Percentiles rank a stretch among this genome's conserved stretches.
Conservation (phyloP, 129 eudicot species). For the Saposhnikovia divaricata region DNA sequence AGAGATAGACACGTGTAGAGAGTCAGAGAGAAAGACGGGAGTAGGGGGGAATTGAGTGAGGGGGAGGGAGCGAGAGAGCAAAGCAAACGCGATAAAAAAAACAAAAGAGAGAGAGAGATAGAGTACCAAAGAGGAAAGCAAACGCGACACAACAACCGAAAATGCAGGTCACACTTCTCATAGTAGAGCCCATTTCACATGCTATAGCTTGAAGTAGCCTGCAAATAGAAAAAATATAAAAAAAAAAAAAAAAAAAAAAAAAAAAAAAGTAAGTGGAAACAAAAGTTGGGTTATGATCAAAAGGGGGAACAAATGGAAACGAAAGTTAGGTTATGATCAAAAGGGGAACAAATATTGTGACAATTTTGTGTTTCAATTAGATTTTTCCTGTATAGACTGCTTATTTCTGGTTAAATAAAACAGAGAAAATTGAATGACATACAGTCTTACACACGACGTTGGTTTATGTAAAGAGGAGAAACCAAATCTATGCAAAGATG, state of each 20-base stretch:
- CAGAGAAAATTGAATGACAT: background rate
- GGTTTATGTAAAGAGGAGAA: background rate
- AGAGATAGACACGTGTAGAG: background rate
- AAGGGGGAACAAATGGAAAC: too few relatives aligned
- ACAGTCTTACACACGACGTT: background rate
- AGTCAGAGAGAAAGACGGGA: background rate
- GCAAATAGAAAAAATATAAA: too few relatives aligned
- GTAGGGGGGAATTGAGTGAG: background rate
- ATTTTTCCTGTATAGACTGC: background rate
- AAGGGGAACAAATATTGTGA: too few relatives aligned
- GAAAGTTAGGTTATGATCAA: background rate
- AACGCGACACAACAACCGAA: slow-evolving; percentile 8
- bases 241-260: too few relatives aligned
- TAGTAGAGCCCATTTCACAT: background rate
- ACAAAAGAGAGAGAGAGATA: background rate
- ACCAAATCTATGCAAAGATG: background rate
- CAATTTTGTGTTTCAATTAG: background rate
- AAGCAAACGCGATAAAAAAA: slow-evolving; percentile 9
- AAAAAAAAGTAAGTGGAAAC: background rate
- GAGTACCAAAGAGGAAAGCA: slow-evolving; percentile 19
- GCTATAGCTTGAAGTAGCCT: background rate
- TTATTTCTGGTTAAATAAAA: background rate
- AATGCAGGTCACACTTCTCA: background rate
- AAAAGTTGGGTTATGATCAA: background rate
- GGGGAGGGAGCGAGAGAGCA: background rate